Conservation (phyloP, 352 stramenopile species). For the Ochromonadaceae sp. region DNA sequence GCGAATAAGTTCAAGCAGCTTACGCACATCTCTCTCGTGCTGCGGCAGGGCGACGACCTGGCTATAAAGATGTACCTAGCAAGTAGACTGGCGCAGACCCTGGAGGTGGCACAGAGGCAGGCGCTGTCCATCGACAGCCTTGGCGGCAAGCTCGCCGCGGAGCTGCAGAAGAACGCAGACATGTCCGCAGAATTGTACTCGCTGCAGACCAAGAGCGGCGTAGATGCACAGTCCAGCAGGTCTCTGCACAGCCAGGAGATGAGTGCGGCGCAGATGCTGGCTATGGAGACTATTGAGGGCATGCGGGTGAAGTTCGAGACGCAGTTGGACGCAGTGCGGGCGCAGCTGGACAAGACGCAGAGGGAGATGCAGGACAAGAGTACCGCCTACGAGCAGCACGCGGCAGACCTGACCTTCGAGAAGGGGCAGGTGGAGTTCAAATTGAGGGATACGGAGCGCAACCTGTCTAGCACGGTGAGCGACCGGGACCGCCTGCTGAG, state of each 20-base stretch:
- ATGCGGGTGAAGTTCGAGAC: constrained; percentile 10
- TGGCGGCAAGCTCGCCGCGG: constrained; percentile 14
- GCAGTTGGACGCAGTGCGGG: not conserved
- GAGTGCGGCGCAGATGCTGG: constrained; percentile 20
- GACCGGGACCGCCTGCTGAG: not conserved
- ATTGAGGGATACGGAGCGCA: not conserved
- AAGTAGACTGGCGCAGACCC: constrained; percentile 54
- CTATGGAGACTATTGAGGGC: constrained; percentile 18
- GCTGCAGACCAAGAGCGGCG: not conserved
- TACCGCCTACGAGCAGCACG: no score
- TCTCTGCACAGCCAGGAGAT: constrained; percentile 23
- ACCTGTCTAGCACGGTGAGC: not conserved
- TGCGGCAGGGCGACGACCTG: constrained; percentile 59
- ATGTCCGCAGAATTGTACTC: constrained; percentile 18
- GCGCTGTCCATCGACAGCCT: not conserved
- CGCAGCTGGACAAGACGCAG: constrained; percentile 21
- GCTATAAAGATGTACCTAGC: constrained; percentile 75
- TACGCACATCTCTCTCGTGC: constrained; percentile 70
- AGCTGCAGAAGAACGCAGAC: constrained; percentile 13
- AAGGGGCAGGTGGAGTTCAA: not conserved
- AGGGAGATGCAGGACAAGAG: constrained; percentile 15
- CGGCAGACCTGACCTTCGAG: not conserved
- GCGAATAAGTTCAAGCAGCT: constrained; percentile 84
- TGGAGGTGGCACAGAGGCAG: no score
- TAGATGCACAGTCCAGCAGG: not conserved